Base-by-base conservation (phyloP, 768 basidiomycete genomes). In the Trametes cinnabarina region DNA sequence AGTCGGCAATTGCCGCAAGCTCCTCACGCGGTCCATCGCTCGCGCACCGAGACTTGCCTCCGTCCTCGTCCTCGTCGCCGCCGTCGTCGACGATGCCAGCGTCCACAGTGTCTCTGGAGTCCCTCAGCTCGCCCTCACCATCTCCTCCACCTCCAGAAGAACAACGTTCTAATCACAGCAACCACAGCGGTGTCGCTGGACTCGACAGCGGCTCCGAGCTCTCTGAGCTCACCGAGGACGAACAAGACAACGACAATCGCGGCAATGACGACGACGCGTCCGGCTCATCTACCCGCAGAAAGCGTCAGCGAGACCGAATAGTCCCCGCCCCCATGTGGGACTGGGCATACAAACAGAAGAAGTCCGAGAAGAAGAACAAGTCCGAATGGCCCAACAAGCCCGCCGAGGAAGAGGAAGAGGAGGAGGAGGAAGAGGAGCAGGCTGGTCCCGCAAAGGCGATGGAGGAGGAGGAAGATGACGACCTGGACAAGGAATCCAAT, bases 271-370 rank as follows among this genome's bases (percentile, higher is more conserved):
- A 74, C 55, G 64, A 72, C 35, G 40, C 53, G 23, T 15, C 35
- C 30, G 59, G 63, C 39, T 23, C 51, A 15, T 49, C 57, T 44
- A 49, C 43, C 54, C 61, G 63, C 53, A 51, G 58, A 51, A 79
- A 75, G 69, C 67, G 62, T 47, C 56, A 52, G n/a, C 53, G 67
- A 19, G 82, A 85, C 65, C 86, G 85, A 54, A 77, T 90, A 58
- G 85, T 90, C 1, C 88, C 90, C 26, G 85, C 85, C 34, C 83
- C 83, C 52, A 92, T 92, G 88, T 92, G 90, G 91, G 89, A 82
- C 23, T 93, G 91, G 90, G 89, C 85, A 14, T 79, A 79, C 64
- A 84, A 83, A 69, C 77, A 67, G 51, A 62, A 60, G 54, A 69
- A 67, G 55, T 47, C 60, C 41, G 69, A 70, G 64, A 66, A 66